phyloP scores from a whole-genome alignment of 2,329 filamentous ascomycete species.

The Didymella pinodella region DNA sequence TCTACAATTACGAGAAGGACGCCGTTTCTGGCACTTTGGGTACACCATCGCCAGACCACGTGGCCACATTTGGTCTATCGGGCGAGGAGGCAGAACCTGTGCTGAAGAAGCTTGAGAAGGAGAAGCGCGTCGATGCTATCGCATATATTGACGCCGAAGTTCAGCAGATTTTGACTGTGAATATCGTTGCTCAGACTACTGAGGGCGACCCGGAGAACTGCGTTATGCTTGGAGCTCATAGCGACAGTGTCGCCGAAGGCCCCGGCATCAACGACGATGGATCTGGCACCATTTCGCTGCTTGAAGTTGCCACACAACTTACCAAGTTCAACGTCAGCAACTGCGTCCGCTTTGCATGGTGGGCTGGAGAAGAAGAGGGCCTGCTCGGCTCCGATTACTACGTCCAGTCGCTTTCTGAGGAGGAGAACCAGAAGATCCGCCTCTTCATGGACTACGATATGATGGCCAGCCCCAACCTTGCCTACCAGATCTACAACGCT shows the following conservation, averaged over 20 bases:
- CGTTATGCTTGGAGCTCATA: constrained; percentile 53
- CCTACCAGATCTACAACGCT: constrained; percentile 53
- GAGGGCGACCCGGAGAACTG: constrained; percentile 51
- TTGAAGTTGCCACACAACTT: constrained; percentile 52
- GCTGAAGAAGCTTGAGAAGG: constrained; percentile 60
- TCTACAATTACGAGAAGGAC: constrained; percentile 78
- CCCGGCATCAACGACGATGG: constrained; percentile 56
- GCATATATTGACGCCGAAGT: constrained; percentile 59
- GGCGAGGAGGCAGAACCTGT: constrained; percentile 66
- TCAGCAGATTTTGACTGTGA: constrained; percentile 59
- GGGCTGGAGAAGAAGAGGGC: constrained; percentile 53
- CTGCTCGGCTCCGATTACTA: constrained; percentile 53
- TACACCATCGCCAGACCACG: constrained; percentile 62
- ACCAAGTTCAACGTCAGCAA: constrained; percentile 52
- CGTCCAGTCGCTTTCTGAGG: constrained; percentile 42
- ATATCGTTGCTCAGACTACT: constrained; percentile 53
- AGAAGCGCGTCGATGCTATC: constrained; percentile 52
- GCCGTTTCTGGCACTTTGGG: constrained; percentile 72
- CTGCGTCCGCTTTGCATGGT: constrained; percentile 52
- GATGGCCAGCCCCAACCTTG: constrained; percentile 52
- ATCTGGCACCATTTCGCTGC: constrained; percentile 50
- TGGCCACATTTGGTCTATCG: constrained; percentile 75
- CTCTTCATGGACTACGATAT: constrained; percentile 57
- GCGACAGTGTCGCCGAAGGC: constrained; percentile 52
- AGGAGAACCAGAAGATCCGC: constrained; percentile 52